phyloP scores from a whole-genome alignment of 1,284 basidiomycete species.

The Cryptococcus floricola region DNA sequence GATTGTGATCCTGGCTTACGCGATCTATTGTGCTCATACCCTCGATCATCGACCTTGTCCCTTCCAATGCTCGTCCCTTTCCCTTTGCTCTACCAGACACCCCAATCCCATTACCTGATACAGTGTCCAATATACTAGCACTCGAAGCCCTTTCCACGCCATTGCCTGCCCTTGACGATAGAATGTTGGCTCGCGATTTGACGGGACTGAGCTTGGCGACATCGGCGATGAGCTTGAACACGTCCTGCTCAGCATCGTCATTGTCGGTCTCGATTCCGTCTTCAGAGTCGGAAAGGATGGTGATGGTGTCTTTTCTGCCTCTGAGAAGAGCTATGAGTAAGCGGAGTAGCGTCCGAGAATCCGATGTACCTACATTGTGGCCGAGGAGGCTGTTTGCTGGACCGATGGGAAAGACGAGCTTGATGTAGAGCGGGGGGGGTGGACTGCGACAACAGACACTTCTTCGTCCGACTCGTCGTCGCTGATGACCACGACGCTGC shows the following conservation, averaged over 20 bases:
- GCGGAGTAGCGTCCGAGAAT: no score
- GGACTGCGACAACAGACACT: slow-evolving; percentile 6
- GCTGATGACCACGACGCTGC: slow-evolving; percentile 6
- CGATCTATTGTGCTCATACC: no score
- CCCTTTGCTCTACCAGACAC: neutral
- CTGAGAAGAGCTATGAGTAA: neutral
- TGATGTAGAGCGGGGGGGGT: neutral
- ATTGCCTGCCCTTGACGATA: neutral
- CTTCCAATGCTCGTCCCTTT: neutral
- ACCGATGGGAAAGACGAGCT: no score
- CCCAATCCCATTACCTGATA: neutral
- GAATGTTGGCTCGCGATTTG: neutral
- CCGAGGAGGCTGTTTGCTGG: no score
- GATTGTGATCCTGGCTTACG: neutral
- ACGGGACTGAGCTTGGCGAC: no score
- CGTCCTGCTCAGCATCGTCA: neutral
- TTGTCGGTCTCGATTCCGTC: neutral
- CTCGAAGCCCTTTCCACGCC: no score
- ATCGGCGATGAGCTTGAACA: no score
- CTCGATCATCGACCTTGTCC: neutral
- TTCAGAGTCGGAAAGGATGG: slow-evolving; percentile 14
- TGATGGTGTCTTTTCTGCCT: neutral
- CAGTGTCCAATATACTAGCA: no score
- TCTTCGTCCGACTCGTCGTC: slow-evolving; percentile 7
- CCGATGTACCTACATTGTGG: no score